phyloP scores from a whole-genome alignment of 2,329 filamentous ascomycete genomes.

The Ceratocystis destructans region DNA sequence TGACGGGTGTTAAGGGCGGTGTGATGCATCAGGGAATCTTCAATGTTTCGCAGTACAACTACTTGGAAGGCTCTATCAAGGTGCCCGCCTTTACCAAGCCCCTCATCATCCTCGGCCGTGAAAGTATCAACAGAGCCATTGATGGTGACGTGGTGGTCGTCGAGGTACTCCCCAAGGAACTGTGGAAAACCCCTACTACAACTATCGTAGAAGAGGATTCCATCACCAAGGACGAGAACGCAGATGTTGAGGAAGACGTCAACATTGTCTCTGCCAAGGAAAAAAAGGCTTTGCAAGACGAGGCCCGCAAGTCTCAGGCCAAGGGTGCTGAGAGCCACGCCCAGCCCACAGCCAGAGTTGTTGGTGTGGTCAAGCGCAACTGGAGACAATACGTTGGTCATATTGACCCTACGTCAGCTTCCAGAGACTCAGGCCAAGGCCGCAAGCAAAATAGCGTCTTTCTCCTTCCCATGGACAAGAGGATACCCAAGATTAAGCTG shows the following conservation, averaged over 20 bases:
- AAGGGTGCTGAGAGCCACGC: slow-evolving; percentile 61
- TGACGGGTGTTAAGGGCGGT: slow-evolving; percentile 81
- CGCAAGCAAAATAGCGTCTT: slow-evolving; percentile 87
- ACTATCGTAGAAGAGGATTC: slow-evolving; percentile 93
- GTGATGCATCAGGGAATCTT: slow-evolving; percentile 89
- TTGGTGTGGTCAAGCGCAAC: slow-evolving; percentile 86
- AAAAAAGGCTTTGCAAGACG: slow-evolving; percentile 73
- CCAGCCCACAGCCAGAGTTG: slow-evolving; percentile 82
- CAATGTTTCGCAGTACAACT: slow-evolving; percentile 96
- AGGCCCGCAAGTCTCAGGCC: slow-evolving; percentile 74
- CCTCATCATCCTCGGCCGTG: slow-evolving; percentile 74
- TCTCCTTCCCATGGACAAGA: slow-evolving; percentile 94
- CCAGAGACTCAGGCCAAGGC: slow-evolving; percentile 57
- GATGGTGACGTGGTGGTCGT: slow-evolving; percentile 88
- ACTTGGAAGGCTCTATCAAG: slow-evolving; percentile 82
- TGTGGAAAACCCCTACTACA: slow-evolving; percentile 92
- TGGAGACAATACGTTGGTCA: slow-evolving; percentile 98
- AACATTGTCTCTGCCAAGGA: slow-evolving; percentile 55
- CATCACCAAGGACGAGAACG: slow-evolving; percentile 84
- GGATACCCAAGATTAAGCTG: slow-evolving; percentile 88
- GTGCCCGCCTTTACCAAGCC: slow-evolving; percentile 82
- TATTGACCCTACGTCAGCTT: slow-evolving; percentile 75
- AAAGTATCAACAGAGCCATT: slow-evolving; percentile 90
- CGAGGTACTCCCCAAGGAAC: slow-evolving; percentile 80
- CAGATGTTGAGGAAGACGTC: slow-evolving; percentile 68